Evolutionary conservation across 2,329 filamentous ascomycete genomes (phyloP), one percentile per base, ranked within the genome.

Genomic region (Didymella lethalis): DNA sequence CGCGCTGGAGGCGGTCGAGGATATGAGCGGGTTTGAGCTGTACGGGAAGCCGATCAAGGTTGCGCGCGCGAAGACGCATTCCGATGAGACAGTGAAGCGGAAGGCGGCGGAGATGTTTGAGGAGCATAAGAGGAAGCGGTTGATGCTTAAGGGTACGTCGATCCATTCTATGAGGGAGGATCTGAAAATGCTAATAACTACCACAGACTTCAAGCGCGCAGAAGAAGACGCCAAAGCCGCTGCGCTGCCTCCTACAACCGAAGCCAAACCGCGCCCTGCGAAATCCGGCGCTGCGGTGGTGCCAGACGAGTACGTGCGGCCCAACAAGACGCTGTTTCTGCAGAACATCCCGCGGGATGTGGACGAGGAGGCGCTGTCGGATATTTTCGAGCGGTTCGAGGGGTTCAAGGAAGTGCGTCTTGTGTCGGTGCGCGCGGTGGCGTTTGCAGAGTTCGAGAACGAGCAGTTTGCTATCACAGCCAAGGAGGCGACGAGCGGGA

Each of bases 291-390:
- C 87, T 1, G 84, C 90, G 11, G 89, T 93, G 54, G 89, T 98
- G 18, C 93, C 93, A n/a, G 95, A 98, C 85, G 95, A 99, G 80
- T 98, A 97, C 78, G 86, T 98, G 4, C 94, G 94, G 4, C 94
- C 95, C 34, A 98, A 98, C 86, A 97, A 97, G 82, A 96, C 93
- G 66, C 85, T 99, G 34, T 96, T 98, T 80, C 83, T 98, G 61
- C 92, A 96, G 81, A 94, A 98, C 70, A 80, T 99, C 34, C 93
- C 95, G 8, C 91, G 94, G 64, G 90, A 92, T 64, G 92, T 91
- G 78, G 90, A 91, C 76, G 87, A 91, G 71, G 93, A 96, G 64
- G 86, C 84, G 25, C 85, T 99, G 54, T 90, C 88, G 0, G 84
- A 85, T 31, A 88, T 98, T 62, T 99, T 98, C 79, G 87, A 88